phyloP scores from a whole-genome alignment of 2,329 filamentous ascomycete genomes.

The Aspergillus melleus region DNA sequence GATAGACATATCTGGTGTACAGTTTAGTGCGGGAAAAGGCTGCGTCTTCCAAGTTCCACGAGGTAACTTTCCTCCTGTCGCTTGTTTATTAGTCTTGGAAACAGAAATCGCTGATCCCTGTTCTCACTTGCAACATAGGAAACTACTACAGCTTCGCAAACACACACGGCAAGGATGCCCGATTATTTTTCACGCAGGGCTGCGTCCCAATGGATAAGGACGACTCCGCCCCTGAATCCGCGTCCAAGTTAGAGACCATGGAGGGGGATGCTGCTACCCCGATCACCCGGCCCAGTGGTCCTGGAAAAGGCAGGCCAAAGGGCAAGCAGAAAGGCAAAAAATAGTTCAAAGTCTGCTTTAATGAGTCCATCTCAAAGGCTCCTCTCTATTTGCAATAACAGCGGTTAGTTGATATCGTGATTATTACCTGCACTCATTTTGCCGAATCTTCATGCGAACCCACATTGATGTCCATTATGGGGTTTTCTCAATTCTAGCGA shows the following conservation, averaged over 20 bases:
- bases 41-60: slow-evolving; percentile 93
- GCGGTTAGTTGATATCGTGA: neutral
- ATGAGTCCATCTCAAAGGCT: neutral
- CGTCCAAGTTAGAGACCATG: slow-evolving; percentile 23
- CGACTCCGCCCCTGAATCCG: slow-evolving; percentile 22
- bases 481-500: neutral
- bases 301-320: slow-evolving; percentile 31
- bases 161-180: slow-evolving; percentile 67
- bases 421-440: neutral
- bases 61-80: slow-evolving; percentile 60
- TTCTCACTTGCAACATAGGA: slow-evolving; percentile 52
- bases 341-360: slow-evolving; percentile 3
- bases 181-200: slow-evolving; percentile 90
- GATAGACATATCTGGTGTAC: slow-evolving; percentile 61
- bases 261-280: slow-evolving; percentile 23
- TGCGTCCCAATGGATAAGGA: slow-evolving; percentile 56
- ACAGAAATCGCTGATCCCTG: neutral
- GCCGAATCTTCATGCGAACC: neutral
- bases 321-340: slow-evolving; percentile 33
- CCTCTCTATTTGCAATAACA: neutral
- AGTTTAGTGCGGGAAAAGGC: slow-evolving; percentile 80
- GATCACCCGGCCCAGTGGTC: slow-evolving; percentile 14
- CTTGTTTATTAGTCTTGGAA: neutral
- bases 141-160: slow-evolving; percentile 94
- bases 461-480: neutral